phyloP scores from a whole-genome alignment of 2,329 filamentous ascomycete species.

The Fusarium sp. region DNA sequence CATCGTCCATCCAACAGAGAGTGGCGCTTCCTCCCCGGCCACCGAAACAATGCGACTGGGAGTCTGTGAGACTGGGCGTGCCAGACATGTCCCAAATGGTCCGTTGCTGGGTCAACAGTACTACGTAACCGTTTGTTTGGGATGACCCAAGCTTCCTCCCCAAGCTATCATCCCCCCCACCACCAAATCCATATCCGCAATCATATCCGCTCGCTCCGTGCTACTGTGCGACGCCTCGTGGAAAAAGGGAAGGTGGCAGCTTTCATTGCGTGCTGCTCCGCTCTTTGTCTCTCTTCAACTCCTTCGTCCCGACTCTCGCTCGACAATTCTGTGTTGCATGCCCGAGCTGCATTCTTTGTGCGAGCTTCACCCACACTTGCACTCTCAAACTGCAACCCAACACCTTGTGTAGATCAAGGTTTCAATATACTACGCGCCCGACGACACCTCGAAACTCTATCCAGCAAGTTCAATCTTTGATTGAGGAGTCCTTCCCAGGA shows the following conservation, averaged over 20 bases:
- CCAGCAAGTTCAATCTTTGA: background rate
- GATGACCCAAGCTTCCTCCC: conserved; percentile 14
- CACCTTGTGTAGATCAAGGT: conserved; percentile 31
- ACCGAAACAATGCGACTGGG: conserved; percentile 31
- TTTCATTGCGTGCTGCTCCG: conserved; percentile 8
- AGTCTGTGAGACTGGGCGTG: conserved; percentile 17
- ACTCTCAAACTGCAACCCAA: conserved; percentile 12
- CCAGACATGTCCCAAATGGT: conserved; percentile 8
- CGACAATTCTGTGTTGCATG: conserved; percentile 1
- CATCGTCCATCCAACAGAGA: conserved; percentile 16
- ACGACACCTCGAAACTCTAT: conserved; percentile 8
- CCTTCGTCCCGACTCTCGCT: conserved; percentile 10
- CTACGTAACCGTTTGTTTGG: conserved; percentile 39
- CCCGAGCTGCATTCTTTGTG: conserved; percentile 3
- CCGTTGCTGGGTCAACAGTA: conserved; percentile 34
- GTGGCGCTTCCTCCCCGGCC: conserved; percentile 4
- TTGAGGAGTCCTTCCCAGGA: background rate
- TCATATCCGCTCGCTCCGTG: conserved; percentile 37
- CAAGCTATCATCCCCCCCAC: conserved; percentile 25
- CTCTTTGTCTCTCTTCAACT: conserved; percentile 14
- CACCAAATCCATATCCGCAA: conserved; percentile 22
- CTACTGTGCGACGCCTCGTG: conserved; percentile 20
- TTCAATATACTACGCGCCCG: conserved; percentile 19
- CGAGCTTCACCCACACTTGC: background rate
- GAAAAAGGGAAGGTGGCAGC: conserved; percentile 11